These are phyloP conservation scores for Sporothrix brunneoviolacea DNA, from an alignment of 2,329 filamentous ascomycete genomes.

Conservation along the genomic window DNA sequence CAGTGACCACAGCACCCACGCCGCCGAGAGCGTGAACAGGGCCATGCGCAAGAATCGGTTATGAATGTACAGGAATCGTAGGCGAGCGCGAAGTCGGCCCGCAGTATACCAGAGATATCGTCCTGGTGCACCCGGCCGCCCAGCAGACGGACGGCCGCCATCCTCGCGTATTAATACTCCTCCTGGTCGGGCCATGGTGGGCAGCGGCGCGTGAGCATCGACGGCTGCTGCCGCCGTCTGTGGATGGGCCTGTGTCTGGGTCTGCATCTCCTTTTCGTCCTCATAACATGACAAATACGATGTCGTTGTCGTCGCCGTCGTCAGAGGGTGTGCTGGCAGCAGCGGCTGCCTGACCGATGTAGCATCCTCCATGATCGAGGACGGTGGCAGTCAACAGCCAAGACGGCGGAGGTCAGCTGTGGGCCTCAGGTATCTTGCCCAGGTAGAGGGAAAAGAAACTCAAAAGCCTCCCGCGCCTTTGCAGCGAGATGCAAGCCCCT, in stretches of 20 bases:
- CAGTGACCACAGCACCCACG: conserved; percentile 4
- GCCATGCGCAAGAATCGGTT: conserved; percentile 3
- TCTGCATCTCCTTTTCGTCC: too few species aligned
- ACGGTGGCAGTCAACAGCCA: too few species aligned
- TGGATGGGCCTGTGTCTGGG: too few species aligned
- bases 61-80: not conserved
- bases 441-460: not conserved
- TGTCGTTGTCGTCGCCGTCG: not conserved
- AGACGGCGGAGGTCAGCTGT: too few species aligned
- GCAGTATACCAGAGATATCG: too few species aligned
- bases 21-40: not conserved
- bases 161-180: not conserved
- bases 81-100: not conserved
- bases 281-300: too few species aligned
- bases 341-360: not conserved
- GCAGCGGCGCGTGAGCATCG: too few species aligned
- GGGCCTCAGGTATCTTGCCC: too few species aligned
- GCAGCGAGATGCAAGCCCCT: too few species aligned
- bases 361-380: not conserved
- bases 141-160: too few species aligned
- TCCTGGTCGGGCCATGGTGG: not conserved
- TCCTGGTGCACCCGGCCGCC: too few species aligned
- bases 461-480: not conserved
- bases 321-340: not conserved
- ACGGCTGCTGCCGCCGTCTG: too few species aligned